phyloP scores from a whole-genome alignment of 768 basidiomycete genomes.

The Exsudoporus frostii region DNA sequence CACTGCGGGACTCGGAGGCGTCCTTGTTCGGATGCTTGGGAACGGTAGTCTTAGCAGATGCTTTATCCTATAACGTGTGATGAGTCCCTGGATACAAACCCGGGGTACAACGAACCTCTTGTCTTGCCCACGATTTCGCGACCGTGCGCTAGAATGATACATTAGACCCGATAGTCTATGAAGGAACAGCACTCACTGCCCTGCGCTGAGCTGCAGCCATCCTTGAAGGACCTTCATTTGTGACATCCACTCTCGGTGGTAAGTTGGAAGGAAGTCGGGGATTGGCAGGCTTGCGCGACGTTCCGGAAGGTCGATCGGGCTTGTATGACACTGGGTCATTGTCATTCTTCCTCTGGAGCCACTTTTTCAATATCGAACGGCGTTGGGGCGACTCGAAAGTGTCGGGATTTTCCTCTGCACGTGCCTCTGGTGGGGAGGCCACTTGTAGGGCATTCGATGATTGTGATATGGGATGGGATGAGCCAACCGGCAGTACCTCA shows the following conservation, averaged over 20 bases:
- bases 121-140: rapidly evolving
- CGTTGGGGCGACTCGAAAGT: not conserved
- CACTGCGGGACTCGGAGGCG: not conserved
- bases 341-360: no score
- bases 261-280: not conserved
- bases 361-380: no score
- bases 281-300: not conserved
- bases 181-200: not conserved
- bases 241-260: not conserved
- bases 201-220: not conserved
- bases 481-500: not conserved
- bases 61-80: not conserved
- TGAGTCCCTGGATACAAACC: not conserved
- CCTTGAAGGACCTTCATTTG: not conserved
- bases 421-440: not conserved
- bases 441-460: not conserved
- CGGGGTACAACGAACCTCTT: not conserved
- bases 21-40: not conserved
- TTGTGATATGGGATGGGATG: not conserved
- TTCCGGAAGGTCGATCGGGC: no score
- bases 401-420: no score
- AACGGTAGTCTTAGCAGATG: not conserved
- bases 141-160: not conserved
- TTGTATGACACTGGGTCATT: no score
- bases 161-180: not conserved